Conservation (phyloP, 306 rosid genomes). For the Bauhinia variegata region DNA sequence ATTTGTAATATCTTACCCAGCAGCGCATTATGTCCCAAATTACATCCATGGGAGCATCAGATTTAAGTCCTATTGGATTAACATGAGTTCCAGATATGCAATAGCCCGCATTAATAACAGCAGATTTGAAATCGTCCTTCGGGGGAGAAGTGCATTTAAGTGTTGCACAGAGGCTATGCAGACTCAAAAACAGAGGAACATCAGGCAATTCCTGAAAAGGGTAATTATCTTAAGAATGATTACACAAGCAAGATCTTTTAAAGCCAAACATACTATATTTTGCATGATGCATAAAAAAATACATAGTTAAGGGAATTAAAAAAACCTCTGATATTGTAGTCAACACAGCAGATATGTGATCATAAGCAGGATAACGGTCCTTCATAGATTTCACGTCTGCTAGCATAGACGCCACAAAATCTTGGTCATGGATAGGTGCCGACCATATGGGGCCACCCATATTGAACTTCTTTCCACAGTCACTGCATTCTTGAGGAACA, state of each 20-base stretch:
- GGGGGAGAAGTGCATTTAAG: conserved; percentile 98
- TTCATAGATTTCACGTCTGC: conserved; percentile 70
- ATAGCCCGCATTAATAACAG: conserved; percentile 93
- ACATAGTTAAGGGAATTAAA: not conserved
- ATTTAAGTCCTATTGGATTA: conserved; percentile 86
- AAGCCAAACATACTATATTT: not conserved
- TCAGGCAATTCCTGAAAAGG: conserved; percentile 83
- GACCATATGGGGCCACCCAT: conserved; percentile 99
- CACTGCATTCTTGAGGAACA: conserved; percentile 87
- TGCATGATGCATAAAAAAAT: conserved; percentile 2
- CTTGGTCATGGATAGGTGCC: conserved; percentile 94
- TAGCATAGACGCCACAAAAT: conserved; percentile 84
- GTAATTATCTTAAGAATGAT: conserved; percentile 9
- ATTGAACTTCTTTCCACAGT: conserved; percentile 87
- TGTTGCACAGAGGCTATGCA: conserved; percentile 93
- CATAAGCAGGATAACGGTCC: conserved; percentile 83
- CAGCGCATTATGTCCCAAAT: conserved; percentile 99
- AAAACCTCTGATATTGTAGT: conserved; percentile 90
- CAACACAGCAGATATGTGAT: conserved; percentile 82
- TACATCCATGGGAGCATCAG: conserved; percentile 94
- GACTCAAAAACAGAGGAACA: conserved; percentile 89
- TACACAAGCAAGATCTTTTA: not conserved
- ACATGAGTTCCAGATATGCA: conserved; percentile 95
- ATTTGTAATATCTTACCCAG: conserved; percentile 64
- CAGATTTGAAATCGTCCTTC: conserved; percentile 86